Evolutionary conservation across 2,329 filamentous ascomycete genomes (phyloP), one percentile per base, ranked within the genome.

Genomic region (Fusarium heterosporum): DNA sequence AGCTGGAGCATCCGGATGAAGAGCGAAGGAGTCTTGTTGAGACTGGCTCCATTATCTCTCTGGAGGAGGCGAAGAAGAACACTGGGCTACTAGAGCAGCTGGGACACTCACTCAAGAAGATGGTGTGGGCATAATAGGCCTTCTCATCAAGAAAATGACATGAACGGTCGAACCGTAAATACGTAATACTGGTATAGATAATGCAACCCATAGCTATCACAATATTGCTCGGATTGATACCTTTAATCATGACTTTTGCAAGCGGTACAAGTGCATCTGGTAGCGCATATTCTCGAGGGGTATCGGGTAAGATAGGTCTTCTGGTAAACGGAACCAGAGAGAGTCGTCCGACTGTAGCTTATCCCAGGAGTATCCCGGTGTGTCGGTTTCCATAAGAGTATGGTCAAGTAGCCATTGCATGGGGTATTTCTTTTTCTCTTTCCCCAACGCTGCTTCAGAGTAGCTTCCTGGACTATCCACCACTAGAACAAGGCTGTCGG

Each of bases 391-490:
- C 13, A 93, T 77, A 19, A 99, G 79, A 3, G 93, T 91, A 74
- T 96, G 91, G 72, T 97, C 91, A 3, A 99, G 82, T 16, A 99
- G 81, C 89, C 93, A 97, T 72, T 92, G 90, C 93, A 97, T 98
- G 0, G 95, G 95, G 75, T 98, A 98, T 63, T 86, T 88, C 65
- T 86, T 85, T 72, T 80, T 79, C 43, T 84, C 81, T 63, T 83
- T 84, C 6, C 90, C 90, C 1, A 97, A 77, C 0, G 86, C 87
- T 5, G 96, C 85, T 57, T 93, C 93, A 1, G 94, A 96, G 78
- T 98, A 98, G 77, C 91, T 96, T 1, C 96, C 96, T 0, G 96
- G 93, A 70, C 93, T 97, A 77, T 99, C 95, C 6, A 97, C 89
- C 4, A 98, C 92, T 0, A 98, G 85, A 2, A 98, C 81, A 38